These are phyloP conservation scores for Oxyria digyna DNA, from an alignment of 148 eudicot species.

Conservation along the genomic window DNA sequence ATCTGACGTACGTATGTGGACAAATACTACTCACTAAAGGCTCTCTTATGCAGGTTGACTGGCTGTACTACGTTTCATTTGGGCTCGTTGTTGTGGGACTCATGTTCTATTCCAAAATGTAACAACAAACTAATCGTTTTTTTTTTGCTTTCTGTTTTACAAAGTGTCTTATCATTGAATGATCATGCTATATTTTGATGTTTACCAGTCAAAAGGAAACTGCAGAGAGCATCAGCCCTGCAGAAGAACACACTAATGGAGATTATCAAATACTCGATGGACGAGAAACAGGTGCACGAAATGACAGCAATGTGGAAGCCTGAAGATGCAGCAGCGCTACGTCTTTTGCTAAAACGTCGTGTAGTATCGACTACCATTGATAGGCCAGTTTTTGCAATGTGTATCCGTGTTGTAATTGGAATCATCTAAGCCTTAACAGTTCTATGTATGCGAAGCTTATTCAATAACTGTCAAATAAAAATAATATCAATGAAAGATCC, in stretches of 20 bases:
- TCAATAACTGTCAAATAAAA: not conserved
- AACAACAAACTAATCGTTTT: not conserved
- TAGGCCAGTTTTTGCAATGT: not conserved
- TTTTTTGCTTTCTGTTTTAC: too few species aligned
- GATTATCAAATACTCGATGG: slow-evolving; percentile 5
- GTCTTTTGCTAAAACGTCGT: too few species aligned
- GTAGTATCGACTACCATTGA: not conserved
- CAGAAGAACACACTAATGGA: not conserved
- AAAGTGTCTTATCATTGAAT: too few species aligned
- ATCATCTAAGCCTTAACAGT: not conserved
- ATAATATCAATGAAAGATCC: not conserved
- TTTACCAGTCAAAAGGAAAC: not conserved
- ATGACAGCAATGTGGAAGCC: not conserved
- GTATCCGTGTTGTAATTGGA: not conserved
- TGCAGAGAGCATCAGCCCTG: not conserved
- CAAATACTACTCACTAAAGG: too few species aligned
- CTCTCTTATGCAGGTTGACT: slow-evolving; percentile 58
- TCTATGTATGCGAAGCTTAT: not conserved
- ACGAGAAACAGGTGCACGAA: not conserved
- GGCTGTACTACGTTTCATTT: slow-evolving; percentile 71
- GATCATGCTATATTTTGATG: not conserved
- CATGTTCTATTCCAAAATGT: slow-evolving; percentile 56
- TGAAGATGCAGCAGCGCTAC: not conserved
- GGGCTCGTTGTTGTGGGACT: slow-evolving; percentile 56
- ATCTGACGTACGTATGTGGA: too few species aligned